Evolutionary conservation across 1,139 yeast species (phyloP).

Genomic region (Suhomyces yuchorum): DNA sequence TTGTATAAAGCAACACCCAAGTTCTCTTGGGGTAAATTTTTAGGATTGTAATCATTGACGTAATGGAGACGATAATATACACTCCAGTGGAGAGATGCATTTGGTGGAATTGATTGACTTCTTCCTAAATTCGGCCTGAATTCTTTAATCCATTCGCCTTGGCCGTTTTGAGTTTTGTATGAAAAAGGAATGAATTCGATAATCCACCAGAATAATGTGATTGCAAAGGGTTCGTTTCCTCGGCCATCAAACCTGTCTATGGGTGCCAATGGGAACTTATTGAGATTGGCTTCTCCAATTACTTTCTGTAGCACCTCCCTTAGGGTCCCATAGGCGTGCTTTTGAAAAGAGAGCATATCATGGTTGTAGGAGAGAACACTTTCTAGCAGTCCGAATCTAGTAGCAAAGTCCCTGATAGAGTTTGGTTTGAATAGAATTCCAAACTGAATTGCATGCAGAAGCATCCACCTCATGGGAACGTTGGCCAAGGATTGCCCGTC

Average conservation of each 20-base stretch:
- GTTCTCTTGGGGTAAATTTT: conserved; percentile 40
- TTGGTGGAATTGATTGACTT: conserved; percentile 47
- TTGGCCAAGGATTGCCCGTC: conserved; percentile 33
- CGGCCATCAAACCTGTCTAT: conserved; percentile 34
- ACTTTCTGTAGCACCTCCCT: background rate
- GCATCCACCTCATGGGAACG: conserved; percentile 59
- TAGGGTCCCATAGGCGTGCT: background rate
- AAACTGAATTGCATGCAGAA: conserved; percentile 50
- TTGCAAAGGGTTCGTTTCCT: conserved; percentile 27
- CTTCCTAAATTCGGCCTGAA: conserved; percentile 59
- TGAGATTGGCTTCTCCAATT: background rate
- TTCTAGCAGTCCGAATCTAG: conserved; percentile 35
- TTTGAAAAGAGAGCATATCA: conserved; percentile 37
- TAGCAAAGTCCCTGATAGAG: conserved; percentile 40
- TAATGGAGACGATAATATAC: conserved; percentile 55
- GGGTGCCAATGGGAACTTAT: conserved; percentile 13
- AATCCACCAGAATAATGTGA: conserved; percentile 55
- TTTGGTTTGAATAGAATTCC: conserved; percentile 50
- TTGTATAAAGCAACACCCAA: conserved; percentile 25
- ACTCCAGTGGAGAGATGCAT: conserved; percentile 62
- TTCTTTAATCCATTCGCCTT: conserved; percentile 50
- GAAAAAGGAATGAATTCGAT: conserved; percentile 62
- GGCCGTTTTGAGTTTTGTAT: conserved; percentile 44
- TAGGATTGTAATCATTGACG: conserved; percentile 46
- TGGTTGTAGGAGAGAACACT: conserved; percentile 50